Evolutionary conservation across 768 basidiomycete genomes (phyloP).

Genomic region (Boletus tomentosulus): DNA sequence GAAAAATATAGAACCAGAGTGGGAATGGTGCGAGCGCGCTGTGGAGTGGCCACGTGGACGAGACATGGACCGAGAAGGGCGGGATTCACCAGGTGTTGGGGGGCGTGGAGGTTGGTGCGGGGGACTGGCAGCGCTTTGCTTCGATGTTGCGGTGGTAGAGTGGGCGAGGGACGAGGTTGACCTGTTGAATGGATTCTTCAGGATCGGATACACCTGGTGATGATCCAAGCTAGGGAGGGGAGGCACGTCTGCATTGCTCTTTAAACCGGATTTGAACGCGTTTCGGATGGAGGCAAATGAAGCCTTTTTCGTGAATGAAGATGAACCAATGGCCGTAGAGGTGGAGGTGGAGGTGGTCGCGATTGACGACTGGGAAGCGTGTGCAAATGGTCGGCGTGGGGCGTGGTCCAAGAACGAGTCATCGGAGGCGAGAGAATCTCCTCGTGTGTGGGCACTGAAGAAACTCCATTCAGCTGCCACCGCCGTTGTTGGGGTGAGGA

Average conservation of each 20-base stretch:
- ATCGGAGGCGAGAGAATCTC: slow-evolving; percentile 76
- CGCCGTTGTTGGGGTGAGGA: slow-evolving; percentile 43
- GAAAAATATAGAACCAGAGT: slow-evolving; percentile 71
- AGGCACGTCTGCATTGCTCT: slow-evolving; percentile 59
- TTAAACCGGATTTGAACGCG: slow-evolving; percentile 64
- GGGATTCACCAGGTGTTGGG: slow-evolving; percentile 50
- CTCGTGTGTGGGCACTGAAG: slow-evolving; percentile 59
- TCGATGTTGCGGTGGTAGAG: slow-evolving; percentile 36
- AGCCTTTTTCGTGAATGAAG: slow-evolving; percentile 73
- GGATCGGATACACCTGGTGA: slow-evolving; percentile 59
- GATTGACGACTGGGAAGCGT: slow-evolving; percentile 70
- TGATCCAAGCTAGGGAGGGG: slow-evolving; percentile 69
- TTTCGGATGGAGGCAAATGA: slow-evolving; percentile 86
- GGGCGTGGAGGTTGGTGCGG: slow-evolving; percentile 50
- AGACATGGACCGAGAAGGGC: slow-evolving; percentile 30
- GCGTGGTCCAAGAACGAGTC: slow-evolving; percentile 65
- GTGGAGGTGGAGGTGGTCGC: slow-evolving; percentile 39
- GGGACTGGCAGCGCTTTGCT: slow-evolving; percentile 43
- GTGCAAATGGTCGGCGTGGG: slow-evolving; percentile 58
- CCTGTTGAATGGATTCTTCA: slow-evolving; percentile 81
- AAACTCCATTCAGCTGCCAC: slow-evolving; percentile 52
- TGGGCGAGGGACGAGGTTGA: slow-evolving; percentile 72
- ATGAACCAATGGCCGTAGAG: slow-evolving; percentile 17
- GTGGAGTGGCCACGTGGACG: slow-evolving; percentile 56
- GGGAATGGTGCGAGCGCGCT: slow-evolving; percentile 74